phyloP scores from a whole-genome alignment of 495 filamentous ascomycete genomes.

The Podospora pseudopauciseta region DNA sequence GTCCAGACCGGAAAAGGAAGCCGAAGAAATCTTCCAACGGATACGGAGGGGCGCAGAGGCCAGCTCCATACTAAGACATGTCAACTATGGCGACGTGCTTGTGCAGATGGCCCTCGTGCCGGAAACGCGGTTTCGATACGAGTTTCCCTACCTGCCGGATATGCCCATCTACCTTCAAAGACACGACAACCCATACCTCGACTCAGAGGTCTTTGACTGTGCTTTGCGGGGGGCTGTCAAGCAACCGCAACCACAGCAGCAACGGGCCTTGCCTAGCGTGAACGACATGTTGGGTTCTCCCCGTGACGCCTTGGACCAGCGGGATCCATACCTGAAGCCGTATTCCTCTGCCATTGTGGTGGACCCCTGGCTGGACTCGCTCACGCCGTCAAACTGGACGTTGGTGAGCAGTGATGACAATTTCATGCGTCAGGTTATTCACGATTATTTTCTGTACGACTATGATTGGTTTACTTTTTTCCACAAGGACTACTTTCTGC shows the following conservation, averaged over 20 bases:
- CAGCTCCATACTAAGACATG: slow-evolving; percentile 33
- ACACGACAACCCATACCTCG: slow-evolving; percentile 36
- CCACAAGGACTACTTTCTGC: slow-evolving; percentile 38
- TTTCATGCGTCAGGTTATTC: slow-evolving; percentile 34
- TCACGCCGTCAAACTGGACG: slow-evolving; percentile 38
- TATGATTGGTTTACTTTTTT: slow-evolving; percentile 36
- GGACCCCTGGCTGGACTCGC: slow-evolving; percentile 30
- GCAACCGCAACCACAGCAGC: background rate
- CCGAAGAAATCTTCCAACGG: slow-evolving; percentile 35
- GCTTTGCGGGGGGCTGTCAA: slow-evolving; percentile 3
- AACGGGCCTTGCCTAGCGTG: slow-evolving; percentile 5
- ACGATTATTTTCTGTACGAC: slow-evolving; percentile 38
- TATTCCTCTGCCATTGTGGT: slow-evolving; percentile 33
- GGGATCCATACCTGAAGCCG: slow-evolving; percentile 35
- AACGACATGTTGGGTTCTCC: slow-evolving; percentile 16
- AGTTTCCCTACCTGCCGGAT: slow-evolving; percentile 38
- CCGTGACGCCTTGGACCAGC: slow-evolving; percentile 15
- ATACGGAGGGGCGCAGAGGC: slow-evolving; percentile 39
- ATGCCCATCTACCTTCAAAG: slow-evolving; percentile 36
- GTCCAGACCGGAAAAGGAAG: slow-evolving; percentile 31
- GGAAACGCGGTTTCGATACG: slow-evolving; percentile 38
- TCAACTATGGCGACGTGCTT: slow-evolving; percentile 39
- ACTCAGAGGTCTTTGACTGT: slow-evolving; percentile 37
- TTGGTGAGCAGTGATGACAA: slow-evolving; percentile 32
- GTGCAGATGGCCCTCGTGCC: slow-evolving; percentile 38